Percentiles rank a stretch among this genome's conserved stretches.
Evolutionary conservation across 1,139 yeast genomes (phyloP).

Genomic region (Kluyveromyces marxianus): DNA sequence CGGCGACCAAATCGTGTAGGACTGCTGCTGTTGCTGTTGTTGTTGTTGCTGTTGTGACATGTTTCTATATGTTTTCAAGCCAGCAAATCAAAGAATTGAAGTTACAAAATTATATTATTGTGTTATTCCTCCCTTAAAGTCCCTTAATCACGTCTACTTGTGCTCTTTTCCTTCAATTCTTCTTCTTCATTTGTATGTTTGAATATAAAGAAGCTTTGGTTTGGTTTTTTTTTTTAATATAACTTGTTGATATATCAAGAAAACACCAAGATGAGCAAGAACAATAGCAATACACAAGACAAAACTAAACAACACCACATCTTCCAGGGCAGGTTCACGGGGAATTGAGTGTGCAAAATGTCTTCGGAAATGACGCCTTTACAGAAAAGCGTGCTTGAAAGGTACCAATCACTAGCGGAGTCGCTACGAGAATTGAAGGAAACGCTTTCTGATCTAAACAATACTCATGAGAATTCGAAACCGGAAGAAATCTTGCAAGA

Average conservation of each 20-base stretch:
- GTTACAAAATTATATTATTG: not conserved
- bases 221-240: too few relatives aligned
- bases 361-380: constrained; percentile 21
- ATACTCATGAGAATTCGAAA: constrained; percentile 13
- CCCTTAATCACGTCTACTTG: too few relatives aligned
- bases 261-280: too few relatives aligned
- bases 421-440: constrained; percentile 23
- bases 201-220: too few relatives aligned
- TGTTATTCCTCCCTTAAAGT: not conserved
- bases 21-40: constrained; percentile 29
- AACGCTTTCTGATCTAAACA: constrained; percentile 22
- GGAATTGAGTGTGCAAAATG: constrained; percentile 6
- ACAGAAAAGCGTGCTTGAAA: constrained; percentile 25
- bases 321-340: too few relatives aligned
- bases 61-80: not conserved
- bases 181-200: too few relatives aligned
- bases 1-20: constrained; percentile 96
- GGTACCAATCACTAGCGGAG: constrained; percentile 21
- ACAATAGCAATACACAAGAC: too few relatives aligned
- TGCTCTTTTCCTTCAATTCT: too few relatives aligned
- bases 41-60: constrained; percentile 11
- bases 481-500: constrained; percentile 27
- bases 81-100: not conserved
- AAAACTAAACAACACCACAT: too few relatives aligned
- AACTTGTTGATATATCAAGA: too few relatives aligned